Evolutionary conservation across 2,329 filamentous ascomycete genomes (phyloP), one percentile per base, ranked within the genome.

Genomic region (Dryadomyces quercus-mongolicae): DNA sequence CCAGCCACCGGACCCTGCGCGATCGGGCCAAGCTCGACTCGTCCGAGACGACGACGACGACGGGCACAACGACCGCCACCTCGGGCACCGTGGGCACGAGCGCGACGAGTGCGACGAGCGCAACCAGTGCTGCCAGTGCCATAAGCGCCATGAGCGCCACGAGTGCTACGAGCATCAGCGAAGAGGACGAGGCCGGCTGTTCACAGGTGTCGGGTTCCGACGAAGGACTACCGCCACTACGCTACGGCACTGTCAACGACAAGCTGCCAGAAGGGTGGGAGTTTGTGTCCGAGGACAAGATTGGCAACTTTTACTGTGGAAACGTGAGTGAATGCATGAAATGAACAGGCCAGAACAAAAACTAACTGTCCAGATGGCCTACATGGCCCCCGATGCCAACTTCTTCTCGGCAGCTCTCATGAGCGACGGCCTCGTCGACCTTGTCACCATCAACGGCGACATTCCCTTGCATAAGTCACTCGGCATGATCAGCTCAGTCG

Each of bases 281-380:
- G 57, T 71, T 85, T 20, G 71, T 86, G 3, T 80, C 86, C 0
- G 79, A 86, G 58, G 82, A 93, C 58, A 88, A 85, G 34, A 73
- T 98, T 54, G 90, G 90, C 49, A 96, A 88, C 63, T 95, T 98
- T 67, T 97, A 94, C 69, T 87, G 85, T 36, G 93, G 93, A 58
- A 98, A 96, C 66, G 82, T 84, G 65, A 71, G 80, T 72, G n/a
- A 25, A 8, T 2, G 13, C 9, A 6, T n/a, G n/a, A n/a, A n/a
- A n/a, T n/a, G 21, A 25, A 22, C 42, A 2, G 1, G 5, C 12
- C 16, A 7, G 31, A 42, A n/a, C 18, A 5, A 12, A 46, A 8
- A 47, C 50, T 10, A 15, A 52, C 40, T 13, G 1, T 51, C 10
- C 53, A 85, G 82, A 94, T 97, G 85, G 82, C 86, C 22, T 94